These are phyloP conservation scores for Rhizopogon sp. DNA, from an alignment of 768 basidiomycete genomes.

Conservation along the genomic window DNA sequence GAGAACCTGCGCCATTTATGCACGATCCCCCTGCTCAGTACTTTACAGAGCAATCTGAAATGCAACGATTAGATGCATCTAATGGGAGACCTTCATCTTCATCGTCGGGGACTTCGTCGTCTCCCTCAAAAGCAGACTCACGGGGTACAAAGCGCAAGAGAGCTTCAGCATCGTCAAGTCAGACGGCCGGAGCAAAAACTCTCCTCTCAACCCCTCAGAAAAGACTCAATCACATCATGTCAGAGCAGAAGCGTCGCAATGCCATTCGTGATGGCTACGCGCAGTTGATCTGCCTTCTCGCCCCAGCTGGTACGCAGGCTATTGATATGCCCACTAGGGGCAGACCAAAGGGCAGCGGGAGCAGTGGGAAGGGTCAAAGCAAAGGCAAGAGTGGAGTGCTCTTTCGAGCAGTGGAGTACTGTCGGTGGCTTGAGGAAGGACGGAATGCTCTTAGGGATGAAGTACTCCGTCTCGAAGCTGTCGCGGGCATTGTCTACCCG, in stretches of 20 bases:
- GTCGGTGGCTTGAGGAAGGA: constrained; percentile 82
- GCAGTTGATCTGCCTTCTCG: constrained; percentile 75
- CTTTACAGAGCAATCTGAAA: not conserved
- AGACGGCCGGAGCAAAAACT: constrained; percentile 45
- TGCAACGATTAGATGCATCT: not conserved
- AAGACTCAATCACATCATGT: constrained; percentile 89
- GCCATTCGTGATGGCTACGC: constrained; percentile 89
- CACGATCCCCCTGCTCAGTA: not conserved
- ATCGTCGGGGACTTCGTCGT: constrained; percentile 2
- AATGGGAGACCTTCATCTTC: constrained; percentile 3
- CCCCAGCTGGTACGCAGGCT: constrained; percentile 68
- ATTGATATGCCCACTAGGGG: constrained; percentile 76
- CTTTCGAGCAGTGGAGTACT: constrained; percentile 83
- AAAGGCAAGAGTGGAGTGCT: constrained; percentile 90
- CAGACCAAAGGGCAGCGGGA: constrained; percentile 75
- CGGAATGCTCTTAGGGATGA: constrained; percentile 66
- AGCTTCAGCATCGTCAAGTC: constrained; percentile 15
- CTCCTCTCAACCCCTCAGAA: constrained; percentile 83
- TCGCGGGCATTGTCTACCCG: constrained; percentile 43
- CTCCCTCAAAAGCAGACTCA: constrained; percentile 10
- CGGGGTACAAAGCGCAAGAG: constrained; percentile 17
- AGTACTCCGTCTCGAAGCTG: constrained; percentile 61
- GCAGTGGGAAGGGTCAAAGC: constrained; percentile 55
- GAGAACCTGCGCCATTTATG: not conserved
- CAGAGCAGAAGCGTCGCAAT: constrained; percentile 90